Percentiles rank a stretch among this genome's conserved stretches.
Conservation (phyloP, 1,284 basidiomycete species). For the Irpex rosettiformis region DNA sequence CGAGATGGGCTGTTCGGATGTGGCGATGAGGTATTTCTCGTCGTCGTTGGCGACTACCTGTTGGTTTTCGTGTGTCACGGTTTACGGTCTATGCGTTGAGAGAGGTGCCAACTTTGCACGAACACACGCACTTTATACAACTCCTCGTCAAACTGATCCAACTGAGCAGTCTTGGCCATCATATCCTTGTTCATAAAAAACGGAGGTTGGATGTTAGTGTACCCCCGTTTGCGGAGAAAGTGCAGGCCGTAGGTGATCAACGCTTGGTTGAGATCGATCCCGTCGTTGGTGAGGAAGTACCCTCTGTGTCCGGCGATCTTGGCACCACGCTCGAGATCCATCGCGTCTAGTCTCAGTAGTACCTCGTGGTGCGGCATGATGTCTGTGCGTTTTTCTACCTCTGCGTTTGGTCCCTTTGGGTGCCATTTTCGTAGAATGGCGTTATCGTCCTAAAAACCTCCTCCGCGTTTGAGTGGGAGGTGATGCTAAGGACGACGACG, state of each 20-base stretch:
- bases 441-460: conserved; percentile 77
- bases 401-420: conserved; percentile 72
- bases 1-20: conserved; percentile 97
- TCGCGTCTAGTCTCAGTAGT: conserved; percentile 87
- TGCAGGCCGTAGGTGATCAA: conserved; percentile 94
- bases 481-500: not conserved
- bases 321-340: conserved; percentile 95
- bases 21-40: conserved; percentile 99
- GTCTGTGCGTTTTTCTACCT: conserved; percentile 58
- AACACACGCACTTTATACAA: conserved; percentile 89
- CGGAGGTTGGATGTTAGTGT: conserved; percentile 95
- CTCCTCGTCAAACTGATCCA: conserved; percentile 98
- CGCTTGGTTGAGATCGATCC: conserved; percentile 96
- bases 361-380: conserved; percentile 98
- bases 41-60: conserved; percentile 88
- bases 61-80: not conserved
- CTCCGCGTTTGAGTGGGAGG: not conserved
- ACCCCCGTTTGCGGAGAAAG: conserved; percentile 80
- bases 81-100: not conserved
- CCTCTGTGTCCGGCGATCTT: conserved; percentile 96
- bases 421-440: conserved; percentile 80
- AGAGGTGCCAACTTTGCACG: too few species aligned
- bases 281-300: conserved; percentile 94
- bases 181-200: conserved; percentile 99
- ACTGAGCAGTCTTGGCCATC: conserved; percentile 97